Conservation (phyloP, 441 rosid species). For the Adansonia madagascariensis region DNA sequence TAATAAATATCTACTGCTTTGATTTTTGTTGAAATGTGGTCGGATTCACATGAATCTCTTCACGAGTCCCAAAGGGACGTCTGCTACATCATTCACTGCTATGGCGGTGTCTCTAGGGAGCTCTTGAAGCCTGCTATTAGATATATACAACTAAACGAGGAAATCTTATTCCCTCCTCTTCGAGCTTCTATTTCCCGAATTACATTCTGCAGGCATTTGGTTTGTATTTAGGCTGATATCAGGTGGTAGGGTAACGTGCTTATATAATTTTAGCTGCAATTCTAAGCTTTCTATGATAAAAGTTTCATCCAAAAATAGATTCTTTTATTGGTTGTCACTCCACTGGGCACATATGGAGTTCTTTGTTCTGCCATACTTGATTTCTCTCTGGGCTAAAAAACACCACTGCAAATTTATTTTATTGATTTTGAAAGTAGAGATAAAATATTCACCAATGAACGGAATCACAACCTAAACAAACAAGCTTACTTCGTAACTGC, state of each 20-base stretch:
- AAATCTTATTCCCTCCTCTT: background rate
- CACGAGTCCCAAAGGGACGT: background rate
- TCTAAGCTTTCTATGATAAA: background rate
- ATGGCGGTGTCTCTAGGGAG: background rate
- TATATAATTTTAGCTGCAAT: background rate
- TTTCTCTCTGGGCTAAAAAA: background rate
- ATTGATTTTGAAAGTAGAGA: background rate
- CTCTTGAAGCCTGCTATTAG: background rate
- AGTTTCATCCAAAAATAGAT: background rate
- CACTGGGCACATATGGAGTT: background rate
- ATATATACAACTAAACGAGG: background rate
- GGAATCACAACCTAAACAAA: background rate
- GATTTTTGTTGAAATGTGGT: background rate
- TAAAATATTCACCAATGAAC: background rate
- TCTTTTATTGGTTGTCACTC: background rate
- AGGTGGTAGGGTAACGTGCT: background rate
- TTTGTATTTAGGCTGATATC: background rate
- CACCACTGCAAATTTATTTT: background rate
- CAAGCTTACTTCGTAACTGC: background rate
- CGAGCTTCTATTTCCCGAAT: background rate
- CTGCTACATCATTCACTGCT: background rate
- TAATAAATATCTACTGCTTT: background rate
- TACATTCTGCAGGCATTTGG: background rate
- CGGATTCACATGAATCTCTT: background rate
- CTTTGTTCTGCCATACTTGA: background rate